Conservation (phyloP, 148 eudicot species). For the Suaeda aralocaspica region DNA sequence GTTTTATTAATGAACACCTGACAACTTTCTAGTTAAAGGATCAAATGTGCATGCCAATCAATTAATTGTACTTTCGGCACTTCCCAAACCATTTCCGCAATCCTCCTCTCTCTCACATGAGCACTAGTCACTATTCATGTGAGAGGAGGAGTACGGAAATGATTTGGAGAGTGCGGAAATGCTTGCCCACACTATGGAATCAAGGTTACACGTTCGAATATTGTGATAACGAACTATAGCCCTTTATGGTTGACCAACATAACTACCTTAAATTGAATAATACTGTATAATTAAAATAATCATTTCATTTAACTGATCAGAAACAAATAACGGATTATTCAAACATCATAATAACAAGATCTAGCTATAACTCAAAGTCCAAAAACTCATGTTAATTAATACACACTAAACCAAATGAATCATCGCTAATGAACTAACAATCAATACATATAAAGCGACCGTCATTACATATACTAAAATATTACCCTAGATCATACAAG, state of each 20-base stretch:
- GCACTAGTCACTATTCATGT: too few relatives aligned
- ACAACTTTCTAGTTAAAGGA: neutral
- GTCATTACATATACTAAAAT: neutral
- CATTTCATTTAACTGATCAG: too few relatives aligned
- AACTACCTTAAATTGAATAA: neutral
- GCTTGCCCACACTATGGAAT: too few relatives aligned
- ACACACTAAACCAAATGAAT: neutral
- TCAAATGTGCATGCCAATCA: neutral
- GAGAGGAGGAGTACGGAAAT: too few relatives aligned
- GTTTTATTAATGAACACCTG: slow-evolving; percentile 1
- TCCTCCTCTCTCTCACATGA: too few relatives aligned
- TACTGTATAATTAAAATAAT: slow-evolving; percentile 6
- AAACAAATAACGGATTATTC: too few relatives aligned
- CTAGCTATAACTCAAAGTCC: too few relatives aligned
- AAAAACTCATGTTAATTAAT: too few relatives aligned
- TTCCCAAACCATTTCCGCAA: too few relatives aligned
- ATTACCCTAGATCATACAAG: neutral
- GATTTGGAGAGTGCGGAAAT: too few relatives aligned
- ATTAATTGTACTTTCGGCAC: too few relatives aligned
- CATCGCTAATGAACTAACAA: neutral
- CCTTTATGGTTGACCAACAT: neutral
- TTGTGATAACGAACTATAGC: neutral
- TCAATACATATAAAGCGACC: neutral
- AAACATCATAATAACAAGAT: too few relatives aligned
- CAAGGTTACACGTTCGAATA: neutral